A percentile compares a stretch with the other conserved stretches of the same genome.
phyloP scores from a whole-genome alignment of 495 filamentous ascomycete species.

The Usnea hakonensis region DNA sequence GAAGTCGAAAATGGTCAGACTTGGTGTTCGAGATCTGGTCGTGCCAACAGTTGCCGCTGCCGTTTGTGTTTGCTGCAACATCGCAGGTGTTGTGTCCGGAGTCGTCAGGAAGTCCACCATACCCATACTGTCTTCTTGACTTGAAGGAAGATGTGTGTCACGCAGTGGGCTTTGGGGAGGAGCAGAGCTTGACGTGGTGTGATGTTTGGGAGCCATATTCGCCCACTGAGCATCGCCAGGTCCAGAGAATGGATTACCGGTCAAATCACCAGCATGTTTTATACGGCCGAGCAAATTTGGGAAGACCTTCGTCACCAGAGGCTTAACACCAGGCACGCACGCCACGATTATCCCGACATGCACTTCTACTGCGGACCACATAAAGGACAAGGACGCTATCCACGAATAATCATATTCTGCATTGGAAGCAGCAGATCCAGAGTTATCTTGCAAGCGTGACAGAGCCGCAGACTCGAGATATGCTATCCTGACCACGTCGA shows the following conservation, averaged over 20 bases:
- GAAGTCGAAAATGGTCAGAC: slow-evolving; percentile 63
- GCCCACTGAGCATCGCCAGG: slow-evolving; percentile 21
- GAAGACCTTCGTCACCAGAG: slow-evolving; percentile 65
- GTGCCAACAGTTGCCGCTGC: slow-evolving; percentile 8
- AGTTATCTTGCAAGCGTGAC: slow-evolving; percentile 26
- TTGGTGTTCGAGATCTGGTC: slow-evolving; percentile 28
- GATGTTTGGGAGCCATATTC: slow-evolving; percentile 2
- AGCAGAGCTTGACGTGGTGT: slow-evolving; percentile 5
- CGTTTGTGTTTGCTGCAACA: slow-evolving; percentile 11
- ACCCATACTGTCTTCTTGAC: slow-evolving; percentile 36
- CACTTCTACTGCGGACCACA: slow-evolving; percentile 91
- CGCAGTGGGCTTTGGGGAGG: slow-evolving; percentile 4
- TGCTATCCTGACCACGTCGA: slow-evolving; percentile 83
- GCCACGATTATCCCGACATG: slow-evolving; percentile 73
- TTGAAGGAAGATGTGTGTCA: slow-evolving; percentile 13
- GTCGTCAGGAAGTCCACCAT: slow-evolving; percentile 54
- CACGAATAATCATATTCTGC: slow-evolving; percentile 49
- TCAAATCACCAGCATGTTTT: slow-evolving; percentile 25
- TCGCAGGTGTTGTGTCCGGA: slow-evolving; percentile 34
- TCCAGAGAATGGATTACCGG: slow-evolving; percentile 17
- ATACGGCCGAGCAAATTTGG: slow-evolving; percentile 59
- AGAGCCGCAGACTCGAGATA: slow-evolving; percentile 71
- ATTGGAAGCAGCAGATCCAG: slow-evolving; percentile 30
- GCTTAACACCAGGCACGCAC: slow-evolving; percentile 83
- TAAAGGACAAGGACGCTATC: slow-evolving; percentile 77